Base-by-base conservation (phyloP, 2,329 filamentous ascomycete genomes). In the Fusarium brevicatenulatum region DNA sequence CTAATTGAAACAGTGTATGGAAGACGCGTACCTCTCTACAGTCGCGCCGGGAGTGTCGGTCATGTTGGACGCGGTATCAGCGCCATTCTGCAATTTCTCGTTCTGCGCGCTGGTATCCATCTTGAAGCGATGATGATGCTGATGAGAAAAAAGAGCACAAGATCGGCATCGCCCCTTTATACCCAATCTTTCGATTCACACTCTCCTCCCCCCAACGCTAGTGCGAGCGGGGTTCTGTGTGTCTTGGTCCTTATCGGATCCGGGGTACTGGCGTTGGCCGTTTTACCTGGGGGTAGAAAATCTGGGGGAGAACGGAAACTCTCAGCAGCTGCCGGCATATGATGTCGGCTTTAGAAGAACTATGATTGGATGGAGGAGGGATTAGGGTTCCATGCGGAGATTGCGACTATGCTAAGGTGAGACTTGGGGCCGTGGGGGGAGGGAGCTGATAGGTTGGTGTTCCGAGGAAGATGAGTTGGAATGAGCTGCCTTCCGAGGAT, bases 41-140 rank as follows among this genome's bases (percentile, higher is more conserved):
- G 40, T 57, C 4, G n/a, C 56, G 5, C 23, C 49, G 7, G 23
- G 56, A 7, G 63, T 13, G 2, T 56, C 66, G 1, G 66, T 63
- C 21, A 42, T 10, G 28, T 68, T 68, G 9, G 65, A 69, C 15
- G 44, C 50, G 2, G 66, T 64, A 13, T 69, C 62, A 28, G 44
- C 55, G 36, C 46, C 50, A 34, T 64, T 21, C 19, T 68, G 64
- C 7, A 68, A 37, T 37, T 69, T 69, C 50, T 69, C 66, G 15
- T 64, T 64, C 4, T 43, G 44, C 13, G n/a, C 25, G 25, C 28
- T 53, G 13, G 39, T 23, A 10, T 47, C 50, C 65, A 69, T 69
- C 10, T 52, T 36, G 34, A 34, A 34, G 34, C 16, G 16, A 3
- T 16, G 34, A 36, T 36, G 34, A 36, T 36, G 34, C 15, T 25